phyloP scores from a whole-genome alignment of 2,329 filamentous ascomycete species.

The Pseudopyrenochaeta lycopersici region DNA sequence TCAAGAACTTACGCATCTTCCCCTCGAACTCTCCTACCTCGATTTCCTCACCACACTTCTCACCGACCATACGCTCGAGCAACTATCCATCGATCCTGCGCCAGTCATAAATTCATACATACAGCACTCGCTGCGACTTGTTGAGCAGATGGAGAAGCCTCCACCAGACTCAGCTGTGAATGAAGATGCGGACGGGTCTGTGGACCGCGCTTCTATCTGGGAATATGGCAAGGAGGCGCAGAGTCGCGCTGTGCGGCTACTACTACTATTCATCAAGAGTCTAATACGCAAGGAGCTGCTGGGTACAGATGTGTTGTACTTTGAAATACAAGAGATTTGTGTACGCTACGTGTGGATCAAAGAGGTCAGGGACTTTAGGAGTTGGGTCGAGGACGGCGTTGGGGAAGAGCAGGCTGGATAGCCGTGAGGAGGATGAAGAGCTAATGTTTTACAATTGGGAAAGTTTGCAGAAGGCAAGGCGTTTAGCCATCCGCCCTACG shows the following conservation, averaged over 20 bases:
- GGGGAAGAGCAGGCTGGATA: not conserved
- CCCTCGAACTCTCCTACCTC: conserved; percentile 47
- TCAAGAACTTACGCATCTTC: conserved; percentile 44
- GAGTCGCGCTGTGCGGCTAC: conserved; percentile 44
- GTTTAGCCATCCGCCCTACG: not conserved
- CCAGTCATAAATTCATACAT: conserved; percentile 47
- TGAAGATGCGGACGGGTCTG: conserved; percentile 1
- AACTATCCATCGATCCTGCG: conserved; percentile 35
- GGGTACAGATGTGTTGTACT: conserved; percentile 42
- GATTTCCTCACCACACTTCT: conserved; percentile 52
- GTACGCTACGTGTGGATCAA: conserved; percentile 51
- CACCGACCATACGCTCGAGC: conserved; percentile 30
- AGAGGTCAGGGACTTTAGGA: conserved; percentile 52
- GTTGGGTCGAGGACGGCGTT: conserved; percentile 36
- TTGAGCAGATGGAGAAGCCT: conserved; percentile 41
- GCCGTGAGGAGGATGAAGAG: not conserved
- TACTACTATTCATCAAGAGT: conserved; percentile 51
- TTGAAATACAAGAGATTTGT: conserved; percentile 53
- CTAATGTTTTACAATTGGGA: not conserved
- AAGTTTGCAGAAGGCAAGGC: not conserved
- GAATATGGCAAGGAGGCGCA: conserved; percentile 47
- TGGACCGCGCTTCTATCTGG: conserved; percentile 10
- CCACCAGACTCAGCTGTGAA: conserved; percentile 7
- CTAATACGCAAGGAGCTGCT: conserved; percentile 46
- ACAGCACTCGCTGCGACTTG: conserved; percentile 48